phyloP scores from a whole-genome alignment of 1,284 basidiomycete species.

The Ganoderma leucocontextum region DNA sequence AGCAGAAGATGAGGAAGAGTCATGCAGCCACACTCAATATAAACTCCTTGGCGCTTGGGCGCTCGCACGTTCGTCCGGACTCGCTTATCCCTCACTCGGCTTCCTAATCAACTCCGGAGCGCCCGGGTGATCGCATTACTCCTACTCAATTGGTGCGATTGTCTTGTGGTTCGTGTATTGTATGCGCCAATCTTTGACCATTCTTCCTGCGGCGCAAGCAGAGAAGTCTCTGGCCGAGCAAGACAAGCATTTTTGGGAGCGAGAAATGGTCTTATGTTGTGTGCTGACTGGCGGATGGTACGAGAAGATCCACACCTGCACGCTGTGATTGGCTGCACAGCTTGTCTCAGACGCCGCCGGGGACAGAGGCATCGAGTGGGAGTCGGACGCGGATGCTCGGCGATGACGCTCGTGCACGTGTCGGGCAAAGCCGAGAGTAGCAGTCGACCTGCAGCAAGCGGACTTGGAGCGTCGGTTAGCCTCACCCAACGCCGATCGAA shows the following conservation, averaged over 20 bases:
- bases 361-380: constrained; percentile 14
- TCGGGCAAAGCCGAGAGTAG: constrained; percentile 1
- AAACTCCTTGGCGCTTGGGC: constrained; percentile 26
- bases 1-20: constrained; percentile 27
- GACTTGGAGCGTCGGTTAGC: not conserved
- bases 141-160: constrained; percentile 7
- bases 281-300: constrained; percentile 23
- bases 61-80: constrained; percentile 39
- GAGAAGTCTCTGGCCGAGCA: not conserved
- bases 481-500: not conserved
- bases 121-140: constrained; percentile 23
- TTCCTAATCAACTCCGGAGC: constrained; percentile 14
- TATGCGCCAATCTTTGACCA: constrained; percentile 1
- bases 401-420: not conserved
- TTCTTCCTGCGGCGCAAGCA: not conserved
- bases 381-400: not conserved
- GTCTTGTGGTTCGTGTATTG: constrained; percentile 14
- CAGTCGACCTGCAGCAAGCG: not conserved
- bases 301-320: constrained; percentile 17
- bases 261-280: constrained; percentile 7
- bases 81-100: constrained; percentile 29
- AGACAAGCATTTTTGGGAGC: constrained; percentile 6
- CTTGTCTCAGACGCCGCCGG: constrained; percentile 25
- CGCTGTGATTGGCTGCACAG: constrained; percentile 23
- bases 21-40: constrained; percentile 33